phyloP scores from a whole-genome alignment of 2,329 filamentous ascomycete genomes.

The Colletotrichum costaricense region DNA sequence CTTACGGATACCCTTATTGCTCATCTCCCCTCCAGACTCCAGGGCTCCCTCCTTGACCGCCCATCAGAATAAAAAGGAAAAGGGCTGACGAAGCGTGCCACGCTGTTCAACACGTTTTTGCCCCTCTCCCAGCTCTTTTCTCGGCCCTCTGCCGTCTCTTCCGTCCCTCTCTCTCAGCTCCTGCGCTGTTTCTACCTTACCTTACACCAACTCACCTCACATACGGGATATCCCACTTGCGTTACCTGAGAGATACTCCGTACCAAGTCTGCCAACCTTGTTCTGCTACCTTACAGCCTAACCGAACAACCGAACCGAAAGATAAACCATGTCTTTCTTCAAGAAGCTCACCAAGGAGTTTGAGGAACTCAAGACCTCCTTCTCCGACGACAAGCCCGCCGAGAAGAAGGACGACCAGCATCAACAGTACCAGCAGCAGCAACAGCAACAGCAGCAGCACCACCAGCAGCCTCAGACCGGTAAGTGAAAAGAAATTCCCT shows the following conservation, averaged over 20 bases:
- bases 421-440: conserved; percentile 36
- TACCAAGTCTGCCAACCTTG: conserved; percentile 18
- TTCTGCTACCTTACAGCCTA: not conserved
- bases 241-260: conserved; percentile 2
- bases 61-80: conserved; percentile 26
- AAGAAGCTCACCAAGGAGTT: conserved; percentile 55
- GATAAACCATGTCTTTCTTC: conserved; percentile 55
- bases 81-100: conserved; percentile 32
- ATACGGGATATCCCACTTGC: conserved; percentile 6
- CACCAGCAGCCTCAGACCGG: conserved; percentile 36
- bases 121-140: conserved; percentile 29
- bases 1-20: too few relatives aligned
- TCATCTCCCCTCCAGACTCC: too few relatives aligned
- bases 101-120: not conserved
- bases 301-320: conserved; percentile 17
- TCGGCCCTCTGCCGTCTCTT: conserved; percentile 36
- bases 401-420: conserved; percentile 38
- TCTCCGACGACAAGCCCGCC: conserved; percentile 47
- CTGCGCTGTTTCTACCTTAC: not conserved
- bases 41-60: conserved; percentile 7
- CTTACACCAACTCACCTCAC: conserved; percentile 9
- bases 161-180: conserved; percentile 10
- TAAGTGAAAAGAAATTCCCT: conserved; percentile 5
- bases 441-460: conserved; percentile 33
- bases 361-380: conserved; percentile 59